Base-by-base conservation (phyloP, 2,329 filamentous ascomycete genomes). In the Cladophialophora bantiana region DNA sequence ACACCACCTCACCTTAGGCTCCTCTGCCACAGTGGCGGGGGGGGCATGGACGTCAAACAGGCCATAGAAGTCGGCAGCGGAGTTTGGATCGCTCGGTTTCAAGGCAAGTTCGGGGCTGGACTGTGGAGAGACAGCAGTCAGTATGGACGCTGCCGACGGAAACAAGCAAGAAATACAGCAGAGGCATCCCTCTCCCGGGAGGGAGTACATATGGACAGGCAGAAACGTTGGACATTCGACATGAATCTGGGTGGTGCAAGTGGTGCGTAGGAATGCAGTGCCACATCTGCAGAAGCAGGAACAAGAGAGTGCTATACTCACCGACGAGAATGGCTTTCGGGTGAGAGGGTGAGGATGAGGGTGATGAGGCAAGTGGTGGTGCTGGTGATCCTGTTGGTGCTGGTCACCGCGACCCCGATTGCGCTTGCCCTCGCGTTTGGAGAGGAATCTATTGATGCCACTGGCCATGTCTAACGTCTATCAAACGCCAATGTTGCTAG, bases 361-460 rank as follows among this genome's bases (percentile, higher is more conserved):
- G 9, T 34, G 48, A 20, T 50, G 56, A 48, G 42, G 40, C 56
- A 34, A 52, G 63, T 52, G 53, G 31, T 50, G 56, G 57, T 50
- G 45, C 10, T 50, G 45, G 18, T 26, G 45, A 26, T 26, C 26
- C 38, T 45, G 62, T 59, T 66, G 52, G 52, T 67, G 45, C 35
- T 61, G 62, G 38, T 52, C 34, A 36, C 68, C 61, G 12, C 57
- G 48, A 2, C 64, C 63, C 12, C 64, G 64, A 56, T 59, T 73
- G 59, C 72, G 74, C 58, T 75, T 72, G 59, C 73, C 77, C 64
- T 81, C 79, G 48, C 79, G 77, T 60, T 75, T 77, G 4, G 78
- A 78, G 62, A 81, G 75, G 62, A 81, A 79, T 45, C 77, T 74
- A 63, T 80, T 79, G 60, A 81, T 78, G 0, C 78, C 77, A 72